Conservation (phyloP, 1,284 basidiomycete species). For the Ustilago nuda region DNA sequence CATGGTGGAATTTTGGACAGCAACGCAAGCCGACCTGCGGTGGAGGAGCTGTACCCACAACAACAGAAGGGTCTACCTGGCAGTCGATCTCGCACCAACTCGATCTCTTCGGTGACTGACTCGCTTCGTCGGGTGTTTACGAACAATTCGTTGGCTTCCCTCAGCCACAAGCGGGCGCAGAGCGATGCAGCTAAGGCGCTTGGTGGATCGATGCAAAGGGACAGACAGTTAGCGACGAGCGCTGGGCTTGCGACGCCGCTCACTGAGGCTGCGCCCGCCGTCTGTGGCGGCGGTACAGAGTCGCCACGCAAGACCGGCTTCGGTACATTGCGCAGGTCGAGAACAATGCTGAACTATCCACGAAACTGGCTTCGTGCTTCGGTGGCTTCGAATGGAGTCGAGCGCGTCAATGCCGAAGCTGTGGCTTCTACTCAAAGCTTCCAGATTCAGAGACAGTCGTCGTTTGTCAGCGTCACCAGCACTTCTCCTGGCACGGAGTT, state of each 20-base stretch:
- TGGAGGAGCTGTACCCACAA: conserved; percentile 17
- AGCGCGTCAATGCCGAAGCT: conserved; percentile 34
- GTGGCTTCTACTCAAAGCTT: conserved; percentile 4
- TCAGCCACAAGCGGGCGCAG: conserved; percentile 33
- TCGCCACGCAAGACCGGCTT: conserved; percentile 22
- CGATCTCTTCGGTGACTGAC: conserved; percentile 40
- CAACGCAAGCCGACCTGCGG: conserved; percentile 15
- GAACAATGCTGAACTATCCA: conserved; percentile 49
- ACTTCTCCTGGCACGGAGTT: conserved; percentile 3
- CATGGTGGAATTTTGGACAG: conserved; percentile 14
- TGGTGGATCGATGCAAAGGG: conserved; percentile 25
- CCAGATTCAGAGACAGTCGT: conserved; percentile 8
- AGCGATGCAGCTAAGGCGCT: conserved; percentile 28
- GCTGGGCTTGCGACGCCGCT: conserved; percentile 16
- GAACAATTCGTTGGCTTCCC: conserved; percentile 20
- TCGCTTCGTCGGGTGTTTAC: conserved; percentile 48
- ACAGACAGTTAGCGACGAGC: conserved; percentile 27
- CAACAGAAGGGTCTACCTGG: conserved; percentile 17
- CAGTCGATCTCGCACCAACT: conserved; percentile 37
- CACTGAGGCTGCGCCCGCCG: conserved; percentile 22
- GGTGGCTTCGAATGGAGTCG: conserved; percentile 31
- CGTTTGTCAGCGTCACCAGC: conserved; percentile 5
- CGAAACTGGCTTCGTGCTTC: conserved; percentile 45
- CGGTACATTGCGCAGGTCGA: conserved; percentile 41
- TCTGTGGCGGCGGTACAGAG: background rate